These are phyloP conservation scores for Xylaria cubensis DNA, from an alignment of 495 filamentous ascomycete genomes.

Conservation along the genomic window DNA sequence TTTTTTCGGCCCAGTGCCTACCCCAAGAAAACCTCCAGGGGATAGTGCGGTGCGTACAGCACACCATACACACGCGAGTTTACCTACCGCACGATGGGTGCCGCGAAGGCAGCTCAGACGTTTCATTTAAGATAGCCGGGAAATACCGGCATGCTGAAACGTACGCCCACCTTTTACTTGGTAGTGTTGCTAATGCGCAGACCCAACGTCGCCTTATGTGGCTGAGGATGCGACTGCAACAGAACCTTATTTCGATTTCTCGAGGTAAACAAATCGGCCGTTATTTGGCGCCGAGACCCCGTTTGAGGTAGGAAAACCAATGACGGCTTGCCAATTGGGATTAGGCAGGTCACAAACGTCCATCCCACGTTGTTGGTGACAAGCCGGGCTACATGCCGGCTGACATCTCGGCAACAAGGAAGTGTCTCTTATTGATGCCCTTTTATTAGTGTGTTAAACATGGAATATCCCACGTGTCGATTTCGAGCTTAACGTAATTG, in stretches of 20 bases:
- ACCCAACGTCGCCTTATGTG: neutral
- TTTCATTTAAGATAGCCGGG: conserved; percentile 18
- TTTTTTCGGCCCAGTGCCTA: conserved; percentile 5
- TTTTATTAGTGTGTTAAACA: conserved; percentile 5
- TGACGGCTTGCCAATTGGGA: neutral
- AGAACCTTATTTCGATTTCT: neutral
- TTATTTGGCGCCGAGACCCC: neutral
- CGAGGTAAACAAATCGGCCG: neutral
- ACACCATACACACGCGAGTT: conserved; percentile 3
- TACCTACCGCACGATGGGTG: conserved; percentile 8
- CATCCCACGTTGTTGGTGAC: conserved; percentile 14
- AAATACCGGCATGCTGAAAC: conserved; percentile 21
- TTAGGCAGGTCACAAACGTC: conserved; percentile 7
- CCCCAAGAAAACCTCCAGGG: conserved; percentile 8
- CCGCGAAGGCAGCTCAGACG: conserved; percentile 15
- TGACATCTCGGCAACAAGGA: conserved; percentile 23
- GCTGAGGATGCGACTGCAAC: conserved; percentile 2
- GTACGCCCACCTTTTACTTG: conserved; percentile 1
- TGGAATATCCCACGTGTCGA: conserved; percentile 15
- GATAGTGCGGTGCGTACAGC: neutral
- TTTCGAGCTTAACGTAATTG: conserved; percentile 1
- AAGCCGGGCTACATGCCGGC: conserved; percentile 17
- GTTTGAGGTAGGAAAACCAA: neutral
- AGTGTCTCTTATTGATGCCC: neutral
- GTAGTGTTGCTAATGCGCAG: neutral